Conservation (phyloP, 2,329 filamentous ascomycete genomes). For the Claviceps sp. region DNA sequence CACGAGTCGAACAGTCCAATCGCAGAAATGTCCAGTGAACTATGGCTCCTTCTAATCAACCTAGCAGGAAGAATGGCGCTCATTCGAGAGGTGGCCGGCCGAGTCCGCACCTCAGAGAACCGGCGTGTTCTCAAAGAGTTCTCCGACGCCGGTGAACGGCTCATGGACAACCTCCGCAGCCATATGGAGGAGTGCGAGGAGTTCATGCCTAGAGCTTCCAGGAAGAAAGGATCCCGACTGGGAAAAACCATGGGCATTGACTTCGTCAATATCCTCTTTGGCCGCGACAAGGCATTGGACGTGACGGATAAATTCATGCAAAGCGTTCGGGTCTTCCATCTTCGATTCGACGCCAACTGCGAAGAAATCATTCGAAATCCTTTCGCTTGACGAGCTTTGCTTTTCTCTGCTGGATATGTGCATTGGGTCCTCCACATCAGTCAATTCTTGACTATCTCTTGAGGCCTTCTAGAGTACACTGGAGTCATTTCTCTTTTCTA, state of each 20-base stretch:
- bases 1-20: slow-evolving; percentile 72
- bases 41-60: slow-evolving; percentile 92
- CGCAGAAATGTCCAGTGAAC: slow-evolving; percentile 80
- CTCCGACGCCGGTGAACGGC: slow-evolving; percentile 72
- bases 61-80: slow-evolving; percentile 88
- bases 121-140: slow-evolving; percentile 80
- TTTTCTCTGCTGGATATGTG: not conserved
- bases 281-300: slow-evolving; percentile 76
- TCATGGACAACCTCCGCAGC: slow-evolving; percentile 73
- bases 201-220: slow-evolving; percentile 86
- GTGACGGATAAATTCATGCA: slow-evolving; percentile 90
- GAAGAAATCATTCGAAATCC: slow-evolving; percentile 66
- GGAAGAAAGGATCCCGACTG: slow-evolving; percentile 54
- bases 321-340: slow-evolving; percentile 73
- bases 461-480: not conserved
- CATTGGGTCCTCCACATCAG: not conserved
- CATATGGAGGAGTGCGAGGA: slow-evolving; percentile 85
- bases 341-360: slow-evolving; percentile 92
- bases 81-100: slow-evolving; percentile 62
- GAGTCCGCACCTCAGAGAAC: slow-evolving; percentile 60
- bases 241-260: slow-evolving; percentile 87
- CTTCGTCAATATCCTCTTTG: slow-evolving; percentile 93
- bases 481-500: not conserved
- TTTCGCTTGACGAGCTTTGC: slow-evolving; percentile 29
- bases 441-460: not conserved